Conservation (phyloP, 352 stramenopile species). For the Pythium myriotylum region DNA sequence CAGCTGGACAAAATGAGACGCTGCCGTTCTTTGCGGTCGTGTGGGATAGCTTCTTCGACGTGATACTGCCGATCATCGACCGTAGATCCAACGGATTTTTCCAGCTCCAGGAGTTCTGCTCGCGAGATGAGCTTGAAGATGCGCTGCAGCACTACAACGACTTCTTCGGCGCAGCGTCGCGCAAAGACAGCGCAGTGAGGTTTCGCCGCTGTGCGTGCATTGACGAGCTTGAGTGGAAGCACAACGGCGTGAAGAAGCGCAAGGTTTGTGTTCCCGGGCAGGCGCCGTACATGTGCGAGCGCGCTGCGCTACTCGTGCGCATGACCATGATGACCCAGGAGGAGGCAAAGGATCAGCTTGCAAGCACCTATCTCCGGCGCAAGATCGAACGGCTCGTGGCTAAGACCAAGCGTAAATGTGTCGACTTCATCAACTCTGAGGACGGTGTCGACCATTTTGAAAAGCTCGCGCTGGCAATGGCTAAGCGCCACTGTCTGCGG, state of each 20-base stretch:
- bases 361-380: slow-evolving; percentile 48
- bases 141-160: slow-evolving; percentile 60
- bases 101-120: slow-evolving; percentile 32
- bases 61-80: slow-evolving; percentile 47
- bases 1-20: slow-evolving; percentile 35
- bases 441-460: slow-evolving; percentile 56
- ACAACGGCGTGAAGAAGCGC: slow-evolving; percentile 30
- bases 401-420: slow-evolving; percentile 59
- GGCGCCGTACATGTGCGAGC: slow-evolving; percentile 48
- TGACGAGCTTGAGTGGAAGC: slow-evolving; percentile 34
- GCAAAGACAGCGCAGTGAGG: slow-evolving; percentile 21
- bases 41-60: slow-evolving; percentile 54
- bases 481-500: slow-evolving; percentile 31
- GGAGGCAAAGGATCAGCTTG: slow-evolving; percentile 66
- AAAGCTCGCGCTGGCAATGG: slow-evolving; percentile 32
- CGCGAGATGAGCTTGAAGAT: slow-evolving; percentile 51
- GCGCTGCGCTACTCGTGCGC: slow-evolving; percentile 47
- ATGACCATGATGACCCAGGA: slow-evolving; percentile 67
- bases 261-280: slow-evolving; percentile 48
- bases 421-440: slow-evolving; percentile 67
- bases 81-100: slow-evolving; percentile 23
- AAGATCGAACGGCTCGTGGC: slow-evolving; percentile 52
- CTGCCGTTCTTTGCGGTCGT: slow-evolving; percentile 61
- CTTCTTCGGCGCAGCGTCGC: slow-evolving; percentile 45
- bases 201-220: slow-evolving; percentile 61